A percentile compares a stretch with the other conserved stretches of the same genome.
Evolutionary conservation across 139 green algal genomes (phyloP).

Genomic region (Closterium sp.): DNA sequence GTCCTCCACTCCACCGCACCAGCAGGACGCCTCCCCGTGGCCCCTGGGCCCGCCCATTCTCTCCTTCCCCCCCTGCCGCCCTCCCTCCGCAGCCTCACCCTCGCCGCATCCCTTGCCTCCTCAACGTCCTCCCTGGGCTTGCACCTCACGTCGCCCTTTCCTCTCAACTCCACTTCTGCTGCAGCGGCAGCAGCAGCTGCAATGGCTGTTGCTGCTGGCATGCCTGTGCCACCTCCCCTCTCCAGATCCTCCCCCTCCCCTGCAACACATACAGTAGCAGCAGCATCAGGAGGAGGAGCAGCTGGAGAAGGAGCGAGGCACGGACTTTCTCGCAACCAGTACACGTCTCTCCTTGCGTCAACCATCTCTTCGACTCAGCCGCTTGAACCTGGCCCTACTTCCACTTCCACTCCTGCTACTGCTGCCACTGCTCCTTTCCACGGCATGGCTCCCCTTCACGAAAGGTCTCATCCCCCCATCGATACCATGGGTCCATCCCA

Average conservation of each 20-base stretch:
- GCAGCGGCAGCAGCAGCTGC: not conserved
- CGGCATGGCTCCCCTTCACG: no score
- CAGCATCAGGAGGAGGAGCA: not conserved
- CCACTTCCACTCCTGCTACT: no score
- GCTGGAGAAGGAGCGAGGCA: not conserved
- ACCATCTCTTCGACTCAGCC: not conserved
- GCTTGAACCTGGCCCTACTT: not conserved
- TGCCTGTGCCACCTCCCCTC: not conserved
- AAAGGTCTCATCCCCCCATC: no score
- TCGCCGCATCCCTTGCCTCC: not conserved
- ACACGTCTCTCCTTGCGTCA: not conserved
- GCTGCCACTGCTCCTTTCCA: no score
- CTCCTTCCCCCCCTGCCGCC: not conserved
- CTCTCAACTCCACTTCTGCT: not conserved
- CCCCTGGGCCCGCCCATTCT: not conserved
- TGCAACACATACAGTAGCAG: not conserved
- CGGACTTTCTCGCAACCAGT: not conserved
- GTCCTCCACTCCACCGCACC: not conserved
- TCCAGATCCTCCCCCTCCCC: not conserved
- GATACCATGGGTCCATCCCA: not conserved
- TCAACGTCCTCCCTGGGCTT: not conserved
- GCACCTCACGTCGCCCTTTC: not conserved
- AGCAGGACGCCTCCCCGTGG: not conserved
- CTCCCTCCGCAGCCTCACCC: not conserved
- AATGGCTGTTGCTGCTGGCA: not conserved